phyloP scores from a whole-genome alignment of 176 grass and related monocot species.

The Hordeum vulgare region DNA sequence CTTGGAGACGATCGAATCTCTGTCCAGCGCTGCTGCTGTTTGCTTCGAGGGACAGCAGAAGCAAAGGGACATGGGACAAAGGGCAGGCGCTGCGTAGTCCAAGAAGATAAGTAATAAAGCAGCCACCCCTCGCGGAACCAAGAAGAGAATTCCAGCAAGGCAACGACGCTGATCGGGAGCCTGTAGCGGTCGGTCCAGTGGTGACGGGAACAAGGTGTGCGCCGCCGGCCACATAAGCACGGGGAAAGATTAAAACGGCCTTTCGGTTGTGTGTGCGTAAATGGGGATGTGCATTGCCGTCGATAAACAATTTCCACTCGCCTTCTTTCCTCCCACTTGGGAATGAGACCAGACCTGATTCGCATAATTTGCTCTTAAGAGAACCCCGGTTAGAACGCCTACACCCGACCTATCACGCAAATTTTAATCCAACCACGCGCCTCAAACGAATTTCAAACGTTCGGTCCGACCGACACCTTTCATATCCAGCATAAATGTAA shows the following conservation, averaged over 20 bases:
- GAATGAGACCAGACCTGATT: not conserved
- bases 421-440: no score
- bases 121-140: not conserved
- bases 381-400: no score
- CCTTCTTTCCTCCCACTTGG: not conserved
- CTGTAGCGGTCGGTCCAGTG: conserved; percentile 29
- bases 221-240: conserved; percentile 33
- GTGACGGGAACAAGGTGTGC: conserved; percentile 21
- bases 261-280: conserved; percentile 11
- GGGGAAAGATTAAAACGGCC: conserved; percentile 26
- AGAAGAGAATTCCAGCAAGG: conserved; percentile 18
- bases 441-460: no score
- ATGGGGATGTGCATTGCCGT: not conserved
- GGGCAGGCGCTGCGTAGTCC: not conserved
- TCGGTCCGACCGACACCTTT: no score
- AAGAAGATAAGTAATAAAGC: conserved; percentile 27
- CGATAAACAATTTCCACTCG: not conserved
- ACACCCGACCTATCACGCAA: no score
- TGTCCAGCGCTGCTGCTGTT: not conserved
- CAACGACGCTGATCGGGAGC: conserved; percentile 1
- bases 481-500: no score
- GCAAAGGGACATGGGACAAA: conserved; percentile 3
- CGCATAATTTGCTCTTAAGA: not conserved
- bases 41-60: not conserved
- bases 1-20: not conserved